A percentile compares a stretch with the other conserved stretches of the same genome.
Evolutionary conservation across 305 asterid genomes (phyloP).

Genomic region (Solanum hybrid): DNA sequence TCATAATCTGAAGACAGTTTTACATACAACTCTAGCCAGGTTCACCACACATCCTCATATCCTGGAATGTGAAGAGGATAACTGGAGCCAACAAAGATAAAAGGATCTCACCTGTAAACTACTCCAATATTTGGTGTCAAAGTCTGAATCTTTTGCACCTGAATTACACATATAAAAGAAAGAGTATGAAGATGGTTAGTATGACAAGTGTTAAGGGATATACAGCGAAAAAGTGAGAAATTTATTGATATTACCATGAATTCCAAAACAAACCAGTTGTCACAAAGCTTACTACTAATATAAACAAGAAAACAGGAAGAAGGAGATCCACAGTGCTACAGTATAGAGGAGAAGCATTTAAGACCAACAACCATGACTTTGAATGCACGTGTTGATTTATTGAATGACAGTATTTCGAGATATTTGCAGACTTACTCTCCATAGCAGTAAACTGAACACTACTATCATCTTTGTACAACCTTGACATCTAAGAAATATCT

Average conservation of each 20-base stretch:
- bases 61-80: neutral
- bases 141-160: conserved; percentile 93
- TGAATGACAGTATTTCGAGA: neutral
- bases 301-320: neutral
- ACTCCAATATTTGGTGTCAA: conserved; percentile 97
- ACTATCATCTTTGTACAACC: neutral
- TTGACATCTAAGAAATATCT: neutral
- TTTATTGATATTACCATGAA: neutral
- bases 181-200: neutral
- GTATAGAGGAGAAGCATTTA: neutral
- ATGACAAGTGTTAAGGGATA: neutral
- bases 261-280: neutral
- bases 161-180: neutral
- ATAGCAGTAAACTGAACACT: neutral
- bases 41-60: neutral
- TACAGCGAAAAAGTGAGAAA: neutral
- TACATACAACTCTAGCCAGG: neutral
- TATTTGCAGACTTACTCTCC: neutral
- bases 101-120: conserved; percentile 72
- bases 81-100: neutral
- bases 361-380: neutral
- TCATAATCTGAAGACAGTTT: neutral
- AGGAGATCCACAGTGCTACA: neutral
- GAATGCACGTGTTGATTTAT: neutral
- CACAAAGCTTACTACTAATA: neutral